Evolutionary conservation across 495 filamentous ascomycete species (phyloP), one percentile per base, ranked within the genome.

Genomic region (Tuber indicum): DNA sequence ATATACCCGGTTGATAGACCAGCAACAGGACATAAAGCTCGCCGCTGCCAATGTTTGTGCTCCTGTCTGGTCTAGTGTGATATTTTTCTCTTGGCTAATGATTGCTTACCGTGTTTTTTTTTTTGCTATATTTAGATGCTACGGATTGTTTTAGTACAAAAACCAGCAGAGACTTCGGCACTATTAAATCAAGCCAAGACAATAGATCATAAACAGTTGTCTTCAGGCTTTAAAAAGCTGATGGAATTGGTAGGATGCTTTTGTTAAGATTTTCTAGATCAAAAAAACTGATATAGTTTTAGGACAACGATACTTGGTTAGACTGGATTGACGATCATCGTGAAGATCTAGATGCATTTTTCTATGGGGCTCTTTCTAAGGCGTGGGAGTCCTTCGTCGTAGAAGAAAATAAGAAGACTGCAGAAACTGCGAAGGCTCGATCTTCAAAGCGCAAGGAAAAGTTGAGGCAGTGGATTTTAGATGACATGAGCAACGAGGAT

Each of bases 81-180:
- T 39, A 14, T 39, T 26, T 26, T n/a, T 76, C 14, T 62, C 52
- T 36, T 12, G 12, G 26, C 9, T 26, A 32, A 66, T 74, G 45
- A 49, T 74, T 73, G 17, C 43, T 43, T 73, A 73, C 43, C 7
- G 12, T 43, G 16, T 32, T 71, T 76, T 23, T 32, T 39, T 71
- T 79, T 23, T 75, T 73, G 39, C 8, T 16, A 26, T 49, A 8
- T 62, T 26, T 72, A 83, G 82, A 82, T 84, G 62, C 96, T 94
- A 90, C 90, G 96, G 49, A 92, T 97, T 74, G 89, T 98, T 75
- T 88, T 98, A 3, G 94, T 98, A 1, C 96, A 98, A 81, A 98
- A 96, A 84, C 94, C 94, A 0, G 87, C 90, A n/a, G 94, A 96
- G 79, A 92, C 92, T 41, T 87, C 91, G 1, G 86, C 86, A 2